A percentile compares a stretch with the other conserved stretches of the same genome.
Evolutionary conservation across 2,329 filamentous ascomycete species (phyloP).

Genomic region (Verticillium dahliae): DNA sequence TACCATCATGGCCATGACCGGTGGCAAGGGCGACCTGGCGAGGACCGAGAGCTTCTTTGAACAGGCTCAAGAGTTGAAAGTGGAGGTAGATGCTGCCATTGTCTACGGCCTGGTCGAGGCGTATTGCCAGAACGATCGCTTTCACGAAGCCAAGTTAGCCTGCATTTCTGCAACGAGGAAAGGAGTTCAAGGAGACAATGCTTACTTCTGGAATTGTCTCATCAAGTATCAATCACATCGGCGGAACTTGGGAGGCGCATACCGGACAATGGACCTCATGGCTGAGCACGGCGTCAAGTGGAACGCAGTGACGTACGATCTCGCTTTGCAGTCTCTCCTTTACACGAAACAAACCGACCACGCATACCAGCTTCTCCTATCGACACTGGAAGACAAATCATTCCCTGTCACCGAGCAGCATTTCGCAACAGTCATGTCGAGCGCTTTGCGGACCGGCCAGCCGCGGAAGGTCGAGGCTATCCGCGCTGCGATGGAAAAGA

Average conservation of each 20-base stretch:
- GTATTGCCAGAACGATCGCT: conserved; percentile 41
- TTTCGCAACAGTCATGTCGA: conserved; percentile 46
- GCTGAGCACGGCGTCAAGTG: conserved; percentile 36
- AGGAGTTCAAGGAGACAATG: conserved; percentile 41
- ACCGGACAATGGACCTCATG: conserved; percentile 44
- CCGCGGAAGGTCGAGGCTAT: conserved; percentile 33
- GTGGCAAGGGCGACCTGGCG: conserved; percentile 65
- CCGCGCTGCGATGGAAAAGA: conserved; percentile 33
- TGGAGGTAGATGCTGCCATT: conserved; percentile 53
- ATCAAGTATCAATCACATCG: conserved; percentile 62
- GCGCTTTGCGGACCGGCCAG: conserved; percentile 39
- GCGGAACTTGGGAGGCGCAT: conserved; percentile 43
- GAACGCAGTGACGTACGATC: conserved; percentile 42
- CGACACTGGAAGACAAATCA: conserved; percentile 33
- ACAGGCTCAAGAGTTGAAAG: conserved; percentile 50
- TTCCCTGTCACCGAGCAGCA: conserved; percentile 42
- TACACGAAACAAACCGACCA: conserved; percentile 41
- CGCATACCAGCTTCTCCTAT: conserved; percentile 40
- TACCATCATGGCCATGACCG: conserved; percentile 67
- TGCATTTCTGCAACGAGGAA: conserved; percentile 44
- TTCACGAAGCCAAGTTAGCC: conserved; percentile 28
- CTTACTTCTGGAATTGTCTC: conserved; percentile 72
- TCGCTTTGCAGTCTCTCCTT: conserved; percentile 41
- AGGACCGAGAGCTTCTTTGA: conserved; percentile 60
- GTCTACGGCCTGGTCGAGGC: conserved; percentile 54